These are phyloP conservation scores for Platanthera guangdongensis DNA, from an alignment of 106 monocot genomes.

Conservation along the genomic window DNA sequence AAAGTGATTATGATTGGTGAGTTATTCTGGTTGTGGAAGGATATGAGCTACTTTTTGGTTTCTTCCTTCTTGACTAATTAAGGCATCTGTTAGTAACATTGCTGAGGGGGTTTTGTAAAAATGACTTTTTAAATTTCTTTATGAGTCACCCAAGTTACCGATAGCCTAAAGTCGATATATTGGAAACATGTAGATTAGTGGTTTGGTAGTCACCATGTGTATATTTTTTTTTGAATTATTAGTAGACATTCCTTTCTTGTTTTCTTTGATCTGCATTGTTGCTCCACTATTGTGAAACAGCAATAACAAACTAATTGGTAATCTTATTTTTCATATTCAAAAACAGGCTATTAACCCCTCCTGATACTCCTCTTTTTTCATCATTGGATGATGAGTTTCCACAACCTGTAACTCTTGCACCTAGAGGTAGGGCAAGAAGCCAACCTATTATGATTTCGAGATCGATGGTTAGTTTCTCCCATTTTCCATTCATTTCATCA, in stretches of 20 bases:
- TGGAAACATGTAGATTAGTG: too few relatives aligned
- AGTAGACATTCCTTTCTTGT: background rate
- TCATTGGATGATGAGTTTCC: constrained; percentile 82
- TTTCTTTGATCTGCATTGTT: background rate
- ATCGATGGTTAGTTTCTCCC: constrained; percentile 33
- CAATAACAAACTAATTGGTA: background rate
- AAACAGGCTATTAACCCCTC: constrained; percentile 90
- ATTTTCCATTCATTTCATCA: background rate
- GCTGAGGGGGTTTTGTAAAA: background rate
- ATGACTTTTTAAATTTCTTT: too few relatives aligned
- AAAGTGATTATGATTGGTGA: constrained; percentile 98
- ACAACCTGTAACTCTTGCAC: constrained; percentile 21
- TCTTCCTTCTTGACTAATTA: background rate
- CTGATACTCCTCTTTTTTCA: constrained; percentile 90
- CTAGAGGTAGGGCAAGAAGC: constrained; percentile 60
- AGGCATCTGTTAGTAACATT: background rate
- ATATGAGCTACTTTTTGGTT: background rate
- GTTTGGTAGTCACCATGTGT: background rate
- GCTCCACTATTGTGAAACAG: background rate
- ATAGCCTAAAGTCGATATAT: too few relatives aligned
- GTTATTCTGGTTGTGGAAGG: constrained; percentile 4
- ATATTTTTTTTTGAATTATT: background rate
- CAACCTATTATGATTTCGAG: constrained; percentile 52
- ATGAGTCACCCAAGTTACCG: too few relatives aligned
- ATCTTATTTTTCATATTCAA: background rate